phyloP scores from a whole-genome alignment of 257 asterid genomes.

The Asclepias syriaca region DNA sequence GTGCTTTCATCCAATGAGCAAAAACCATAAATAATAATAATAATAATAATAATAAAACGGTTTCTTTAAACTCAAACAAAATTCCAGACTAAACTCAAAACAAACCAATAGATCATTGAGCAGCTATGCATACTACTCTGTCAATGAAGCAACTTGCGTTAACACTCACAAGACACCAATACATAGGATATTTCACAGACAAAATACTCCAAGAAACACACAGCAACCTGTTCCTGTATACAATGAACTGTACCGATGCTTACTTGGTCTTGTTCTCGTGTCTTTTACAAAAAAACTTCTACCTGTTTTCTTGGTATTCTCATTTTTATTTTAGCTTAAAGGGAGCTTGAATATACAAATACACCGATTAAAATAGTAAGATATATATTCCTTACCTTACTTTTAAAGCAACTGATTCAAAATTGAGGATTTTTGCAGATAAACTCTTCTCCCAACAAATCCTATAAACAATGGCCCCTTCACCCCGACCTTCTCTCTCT shows the following conservation, averaged over 20 bases:
- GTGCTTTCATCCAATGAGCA: too few relatives aligned
- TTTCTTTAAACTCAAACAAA: neutral
- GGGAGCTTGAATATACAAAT: conserved; percentile 1
- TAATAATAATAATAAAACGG: too few relatives aligned
- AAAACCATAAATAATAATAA: too few relatives aligned
- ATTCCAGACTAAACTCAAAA: conserved; percentile 29
- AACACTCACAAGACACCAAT: conserved; percentile 8
- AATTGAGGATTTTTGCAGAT: conserved; percentile 65
- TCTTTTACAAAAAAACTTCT: conserved; percentile 3
- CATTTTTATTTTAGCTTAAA: conserved; percentile 11
- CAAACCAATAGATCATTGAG: conserved; percentile 41
- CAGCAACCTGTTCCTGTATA: neutral
- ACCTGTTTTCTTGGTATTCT: conserved; percentile 4
- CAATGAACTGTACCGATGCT: conserved; percentile 11
- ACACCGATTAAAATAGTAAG: conserved; percentile 17
- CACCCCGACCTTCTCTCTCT: neutral
- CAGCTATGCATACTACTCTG: conserved; percentile 24
- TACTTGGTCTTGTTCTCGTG: conserved; percentile 8
- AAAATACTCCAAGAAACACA: neutral
- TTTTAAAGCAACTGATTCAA: conserved; percentile 57
- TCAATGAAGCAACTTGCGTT: neutral
- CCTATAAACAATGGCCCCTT: conserved; percentile 17
- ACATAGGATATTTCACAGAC: conserved; percentile 5
- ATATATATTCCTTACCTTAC: conserved; percentile 24
- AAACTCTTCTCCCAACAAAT: conserved; percentile 56